Evolutionary conservation across 352 stramenopile species (phyloP).

Genomic region (Elongisporangium anandrum): DNA sequence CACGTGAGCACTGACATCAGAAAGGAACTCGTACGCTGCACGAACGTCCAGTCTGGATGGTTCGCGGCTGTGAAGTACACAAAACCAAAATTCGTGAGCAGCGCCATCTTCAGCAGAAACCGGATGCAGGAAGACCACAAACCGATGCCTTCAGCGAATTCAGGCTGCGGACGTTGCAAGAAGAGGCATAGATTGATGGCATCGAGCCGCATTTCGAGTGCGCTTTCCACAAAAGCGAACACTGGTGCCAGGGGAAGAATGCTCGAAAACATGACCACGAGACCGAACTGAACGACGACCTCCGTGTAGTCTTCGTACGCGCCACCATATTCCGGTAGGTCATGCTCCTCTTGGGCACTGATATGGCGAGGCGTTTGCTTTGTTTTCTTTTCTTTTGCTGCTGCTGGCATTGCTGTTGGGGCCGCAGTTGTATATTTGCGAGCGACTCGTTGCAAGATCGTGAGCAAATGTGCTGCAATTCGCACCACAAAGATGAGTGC

Average conservation of each 20-base stretch:
- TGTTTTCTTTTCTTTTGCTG: constrained; percentile 1
- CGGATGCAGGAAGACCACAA: neutral
- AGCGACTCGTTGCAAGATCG: constrained; percentile 9
- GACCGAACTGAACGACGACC: constrained; percentile 34
- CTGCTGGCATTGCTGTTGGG: neutral
- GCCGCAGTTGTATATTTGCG: neutral
- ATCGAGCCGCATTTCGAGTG: constrained; percentile 34
- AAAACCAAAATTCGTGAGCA: constrained; percentile 22
- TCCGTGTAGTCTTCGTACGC: constrained; percentile 36
- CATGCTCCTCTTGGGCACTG: constrained; percentile 7
- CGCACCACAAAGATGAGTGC: constrained; percentile 26
- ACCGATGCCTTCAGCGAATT: constrained; percentile 16
- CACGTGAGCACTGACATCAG: constrained; percentile 20
- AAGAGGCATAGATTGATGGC: constrained; percentile 39
- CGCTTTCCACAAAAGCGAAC: constrained; percentile 33
- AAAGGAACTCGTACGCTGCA: constrained; percentile 33
- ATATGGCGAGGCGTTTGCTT: constrained; percentile 7
- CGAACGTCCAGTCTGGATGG: constrained; percentile 10
- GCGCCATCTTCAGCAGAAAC: constrained; percentile 6
- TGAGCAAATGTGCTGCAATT: constrained; percentile 14
- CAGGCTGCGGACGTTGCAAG: constrained; percentile 31
- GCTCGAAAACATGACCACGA: constrained; percentile 42
- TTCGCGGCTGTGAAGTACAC: constrained; percentile 30
- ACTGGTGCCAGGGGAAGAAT: constrained; percentile 32
- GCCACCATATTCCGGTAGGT: constrained; percentile 20